Conservation (phyloP, 2,329 filamentous ascomycete species). For the Cercospora janseana region DNA sequence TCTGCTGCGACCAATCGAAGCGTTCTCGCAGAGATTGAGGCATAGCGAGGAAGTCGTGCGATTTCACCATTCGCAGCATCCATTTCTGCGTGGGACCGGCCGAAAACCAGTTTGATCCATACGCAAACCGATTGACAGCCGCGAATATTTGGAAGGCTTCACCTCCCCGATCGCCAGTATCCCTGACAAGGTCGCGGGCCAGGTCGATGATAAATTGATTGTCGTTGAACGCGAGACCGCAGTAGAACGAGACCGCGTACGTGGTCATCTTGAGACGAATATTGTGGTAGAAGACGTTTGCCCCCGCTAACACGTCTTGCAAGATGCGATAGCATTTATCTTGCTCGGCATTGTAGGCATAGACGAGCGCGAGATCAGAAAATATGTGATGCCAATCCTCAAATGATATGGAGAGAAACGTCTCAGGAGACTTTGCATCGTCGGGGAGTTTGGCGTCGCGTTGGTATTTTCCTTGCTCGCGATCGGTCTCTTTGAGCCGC, state of each 20-base stretch:
- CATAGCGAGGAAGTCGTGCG: slow-evolving; percentile 70
- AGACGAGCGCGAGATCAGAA: slow-evolving; percentile 76
- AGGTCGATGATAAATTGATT: slow-evolving; percentile 70
- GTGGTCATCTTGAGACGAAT: slow-evolving; percentile 29
- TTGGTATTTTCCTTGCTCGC: slow-evolving; percentile 11
- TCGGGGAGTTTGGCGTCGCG: slow-evolving; percentile 14
- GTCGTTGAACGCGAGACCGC: slow-evolving; percentile 77
- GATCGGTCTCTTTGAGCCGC: slow-evolving; percentile 45
- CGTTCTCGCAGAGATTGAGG: slow-evolving; percentile 50
- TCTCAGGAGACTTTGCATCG: slow-evolving; percentile 46
- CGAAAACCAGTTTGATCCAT: slow-evolving; percentile 72
- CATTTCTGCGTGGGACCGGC: slow-evolving; percentile 85
- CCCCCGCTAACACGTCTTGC: slow-evolving; percentile 69
- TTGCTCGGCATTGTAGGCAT: slow-evolving; percentile 65
- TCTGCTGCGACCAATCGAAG: slow-evolving; percentile 45
- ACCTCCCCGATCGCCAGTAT: slow-evolving; percentile 64
- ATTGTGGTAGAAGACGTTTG: slow-evolving; percentile 74
- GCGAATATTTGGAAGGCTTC: slow-evolving; percentile 83
- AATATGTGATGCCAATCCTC: slow-evolving; percentile 86
- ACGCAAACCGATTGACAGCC: slow-evolving; percentile 71
- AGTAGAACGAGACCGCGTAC: slow-evolving; percentile 49
- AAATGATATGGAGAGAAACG: slow-evolving; percentile 77
- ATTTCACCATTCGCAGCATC: slow-evolving; percentile 85
- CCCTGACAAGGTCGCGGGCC: slow-evolving; percentile 80
- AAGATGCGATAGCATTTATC: slow-evolving; percentile 77